Base-by-base conservation (phyloP, 2,329 filamentous ascomycete species). In the Emergomyces africanus region DNA sequence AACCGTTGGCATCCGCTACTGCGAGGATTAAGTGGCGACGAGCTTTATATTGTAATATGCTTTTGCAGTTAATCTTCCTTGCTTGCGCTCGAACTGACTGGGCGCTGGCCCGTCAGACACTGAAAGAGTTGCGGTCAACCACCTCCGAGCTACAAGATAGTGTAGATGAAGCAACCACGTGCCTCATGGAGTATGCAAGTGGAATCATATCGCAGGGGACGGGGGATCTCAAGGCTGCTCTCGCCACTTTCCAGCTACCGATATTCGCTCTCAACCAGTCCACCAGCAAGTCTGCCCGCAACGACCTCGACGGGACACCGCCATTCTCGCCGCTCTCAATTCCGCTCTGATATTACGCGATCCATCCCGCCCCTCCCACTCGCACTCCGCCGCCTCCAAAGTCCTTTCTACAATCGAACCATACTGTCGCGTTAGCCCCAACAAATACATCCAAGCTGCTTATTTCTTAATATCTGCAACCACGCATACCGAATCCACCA, bases 181-280 rank as follows among this genome's bases (percentile, higher is more conserved):
- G 83, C 39, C 77, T 88, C 50, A 78, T 82, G 6, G 75, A 82
- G 49, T 96, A 96, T 71, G 82, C 96, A 20, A 78, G 80, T 0
- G 91, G 87, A 0, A 81, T 88, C 8, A 87, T 90, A 65, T 78
- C 84, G 57, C 92, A 96, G 74, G 88, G 86, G 20, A 85, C 80
- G 5, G 90, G 90, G 18, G 80, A 90, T 63, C 78, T 94, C 1
- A 75, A 82, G n/a, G 74, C 76, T 1, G 90, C 92, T 3, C 74
- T 90, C 15, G 66, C 76, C 3, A 79, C 86, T 10, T 96, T 89
- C 71, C 79, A 82, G 61, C 80, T 83, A 46, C 74, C 79, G 1
- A 72, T 76, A 20, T 84, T 95, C 64, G 74, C 76, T 1, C 72
- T 89, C 1, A 70, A 74, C 10, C 68, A 54, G 1, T 71, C 71